phyloP scores from a whole-genome alignment of 495 filamentous ascomycete genomes.

The Achaetomiella virescens region DNA sequence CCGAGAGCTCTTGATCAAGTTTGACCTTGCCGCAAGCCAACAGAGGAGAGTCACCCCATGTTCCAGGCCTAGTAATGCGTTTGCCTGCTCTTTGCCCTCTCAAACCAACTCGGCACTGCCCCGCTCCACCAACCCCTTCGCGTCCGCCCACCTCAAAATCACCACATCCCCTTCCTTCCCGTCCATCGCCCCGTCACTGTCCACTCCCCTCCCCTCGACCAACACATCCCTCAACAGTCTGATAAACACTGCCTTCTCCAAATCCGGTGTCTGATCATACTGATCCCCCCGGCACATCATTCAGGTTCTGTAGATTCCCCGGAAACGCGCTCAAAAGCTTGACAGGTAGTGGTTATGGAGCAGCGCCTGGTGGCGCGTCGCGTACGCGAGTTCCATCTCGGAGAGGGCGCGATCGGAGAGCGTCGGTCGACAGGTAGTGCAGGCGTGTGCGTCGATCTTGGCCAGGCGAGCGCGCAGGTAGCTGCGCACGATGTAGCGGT shows the following conservation, averaged over 20 bases:
- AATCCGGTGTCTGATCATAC: conserved; percentile 86
- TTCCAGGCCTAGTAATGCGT: no score
- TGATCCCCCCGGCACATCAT: conserved; percentile 83
- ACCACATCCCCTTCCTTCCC: conserved; percentile 78
- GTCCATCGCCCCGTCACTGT: conserved; percentile 50
- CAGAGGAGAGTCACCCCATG: no score
- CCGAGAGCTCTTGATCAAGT: no score
- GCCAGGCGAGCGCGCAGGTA: conserved; percentile 77
- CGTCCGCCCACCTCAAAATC: conserved; percentile 80
- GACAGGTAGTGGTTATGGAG: conserved; percentile 74
- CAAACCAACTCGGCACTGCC: conserved; percentile 82
- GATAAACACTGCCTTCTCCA: conserved; percentile 76
- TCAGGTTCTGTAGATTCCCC: conserved; percentile 63
- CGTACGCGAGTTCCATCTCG: conserved; percentile 65
- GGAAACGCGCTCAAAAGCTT: conserved; percentile 82
- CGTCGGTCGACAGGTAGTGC: conserved; percentile 50
- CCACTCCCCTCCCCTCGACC: conserved; percentile 52
- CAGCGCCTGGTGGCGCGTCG: conserved; percentile 72
- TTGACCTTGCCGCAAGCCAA: no score
- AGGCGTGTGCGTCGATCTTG: conserved; percentile 74
- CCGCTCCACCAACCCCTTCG: conserved; percentile 60
- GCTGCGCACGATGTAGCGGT: conserved; percentile 83
- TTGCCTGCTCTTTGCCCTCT: conserved; percentile 9
- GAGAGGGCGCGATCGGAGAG: conserved; percentile 54
- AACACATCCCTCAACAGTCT: conserved; percentile 58